Evolutionary conservation across 768 basidiomycete genomes (phyloP), one percentile per base, ranked within the genome.

Genomic region (Amanita subjunquillea): DNA sequence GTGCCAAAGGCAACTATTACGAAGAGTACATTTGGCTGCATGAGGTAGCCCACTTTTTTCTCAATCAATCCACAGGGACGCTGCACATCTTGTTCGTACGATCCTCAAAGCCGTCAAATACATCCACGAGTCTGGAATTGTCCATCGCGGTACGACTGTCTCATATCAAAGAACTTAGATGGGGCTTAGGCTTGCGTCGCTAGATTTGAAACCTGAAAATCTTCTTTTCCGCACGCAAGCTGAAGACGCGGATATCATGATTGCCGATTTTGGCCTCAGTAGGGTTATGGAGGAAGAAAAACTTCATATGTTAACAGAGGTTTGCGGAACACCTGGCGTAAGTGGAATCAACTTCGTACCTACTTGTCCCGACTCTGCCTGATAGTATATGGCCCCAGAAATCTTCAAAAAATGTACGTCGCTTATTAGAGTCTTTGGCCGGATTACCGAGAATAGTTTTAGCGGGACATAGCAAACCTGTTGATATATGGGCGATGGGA

Each of bases 161-260:
- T 45, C 45, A 25, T 34, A 29, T 27, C 10, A 17, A 39, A 25
- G 8, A 7, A 10, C 20, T 29, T 12, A 12, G 29, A 3, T 22
- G 37, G 41, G 30, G 38, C 47, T 29, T 20, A 23, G 27, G 6
- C 4, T 46, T 12, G 13, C 15, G 29, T 15, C 25, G 54, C 27
- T 9, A 87, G 94, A 99, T 63, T 71, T 99, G 56, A 99, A 99
- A 69, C 95, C 95, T 3, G 95, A 99, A 72, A 99, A 99, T 69
- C 79, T 99, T 22, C 76, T 99, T 30, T 99, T 98, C 83, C 84
- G 89, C 53, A 85, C 87, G 13, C 77, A 79, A 58, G 85, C 79
- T 4, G 93, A 97, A 66, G 89, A 91, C 39, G 85, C 93, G 13
- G 93, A 95, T 62, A 85, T 99, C 60, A 90, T 96, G 84, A 84